Percentiles rank a stretch among this genome's conserved stretches.
These are phyloP conservation scores for Neurospora intermedia DNA, from an alignment of 495 filamentous ascomycete species.

Conservation along the genomic window DNA sequence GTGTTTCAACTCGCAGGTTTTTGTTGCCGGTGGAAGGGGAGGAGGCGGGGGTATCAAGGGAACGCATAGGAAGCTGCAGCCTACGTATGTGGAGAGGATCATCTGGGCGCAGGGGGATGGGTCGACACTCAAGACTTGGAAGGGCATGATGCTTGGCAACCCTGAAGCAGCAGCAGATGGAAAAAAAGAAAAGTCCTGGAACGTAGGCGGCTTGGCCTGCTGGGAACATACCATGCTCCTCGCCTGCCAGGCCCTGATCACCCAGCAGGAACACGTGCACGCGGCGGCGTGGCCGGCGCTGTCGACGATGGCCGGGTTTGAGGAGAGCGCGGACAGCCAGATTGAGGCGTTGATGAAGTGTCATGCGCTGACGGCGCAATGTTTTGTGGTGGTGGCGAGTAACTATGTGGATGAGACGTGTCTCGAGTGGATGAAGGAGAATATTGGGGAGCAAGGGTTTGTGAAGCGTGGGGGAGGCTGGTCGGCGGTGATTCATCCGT, in stretches of 20 bases:
- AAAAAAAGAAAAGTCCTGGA: conserved; percentile 12
- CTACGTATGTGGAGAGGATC: conserved; percentile 36
- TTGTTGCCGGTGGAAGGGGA: conserved; percentile 20
- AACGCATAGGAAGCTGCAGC: conserved; percentile 39
- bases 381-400: conserved; percentile 28
- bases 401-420: conserved; percentile 32
- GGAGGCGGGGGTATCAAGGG: conserved; percentile 29
- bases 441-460: conserved; percentile 29
- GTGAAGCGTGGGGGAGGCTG: conserved; percentile 31
- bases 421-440: conserved; percentile 31
- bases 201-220: conserved; percentile 37
- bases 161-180: conserved; percentile 3
- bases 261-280: conserved; percentile 29
- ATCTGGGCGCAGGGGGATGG: conserved; percentile 37
- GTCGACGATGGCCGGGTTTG: conserved; percentile 27
- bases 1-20: conserved; percentile 34
- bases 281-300: conserved; percentile 33
- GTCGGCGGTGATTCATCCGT: conserved; percentile 27
- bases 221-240: conserved; percentile 40
- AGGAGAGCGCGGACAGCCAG: conserved; percentile 24
- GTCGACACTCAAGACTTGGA: conserved; percentile 20
- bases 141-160: not conserved
- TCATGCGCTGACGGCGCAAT: conserved; percentile 32
- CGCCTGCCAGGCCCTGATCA: conserved; percentile 31
- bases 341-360: conserved; percentile 36